Evolutionary conservation across 1,284 basidiomycete genomes (phyloP), one percentile per base, ranked within the genome.

Genomic region (Cutaneotrichosporon daszewskae): DNA sequence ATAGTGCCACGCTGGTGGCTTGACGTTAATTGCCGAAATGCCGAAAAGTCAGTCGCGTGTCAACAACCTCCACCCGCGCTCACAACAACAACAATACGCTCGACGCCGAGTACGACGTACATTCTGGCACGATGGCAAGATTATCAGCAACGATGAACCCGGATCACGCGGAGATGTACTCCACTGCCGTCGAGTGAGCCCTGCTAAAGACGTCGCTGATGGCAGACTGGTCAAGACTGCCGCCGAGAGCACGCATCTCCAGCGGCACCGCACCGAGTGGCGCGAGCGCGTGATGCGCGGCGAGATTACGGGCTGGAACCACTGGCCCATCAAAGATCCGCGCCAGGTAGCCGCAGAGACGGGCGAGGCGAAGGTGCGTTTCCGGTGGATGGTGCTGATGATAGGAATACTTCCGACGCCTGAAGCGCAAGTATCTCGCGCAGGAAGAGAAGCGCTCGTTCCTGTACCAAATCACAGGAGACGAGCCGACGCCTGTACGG

Each of bases 371-470:
- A 41, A 41, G 18, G 39, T 41, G 32, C 10, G 31, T 34, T 14
- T 16, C 14, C 13, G 4, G 20, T n/a, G 13, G n/a, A 26, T n/a
- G 12, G 13, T 4, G 14, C 32, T 34, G 25, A 34, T 23, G 12
- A 25, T 12, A 69, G 52, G 76, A 82, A 4, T 85, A 82, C 60
- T 76, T 90, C 31, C 76, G 84, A n/a, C 83, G 84, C 55, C 77
- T 89, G 19, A 90, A 90, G 66, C 87, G 86, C 59, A 83, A 84
- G 51, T 88, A 86, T 58, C 73, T 89, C 18, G 86, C 90, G 58
- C 84, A 87, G 66, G 85, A 87, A 55, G 85, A 87, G 4, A 90
- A 90, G 64, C 79, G 86, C 53, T 81, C 83, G 64, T 90, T 89
- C 60, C 76, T 89, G 58, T 83, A 83, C 61, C 81, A 79, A 0